Base-by-base conservation (phyloP, 2,329 filamentous ascomycete species). In the Aspergillus candidus region DNA sequence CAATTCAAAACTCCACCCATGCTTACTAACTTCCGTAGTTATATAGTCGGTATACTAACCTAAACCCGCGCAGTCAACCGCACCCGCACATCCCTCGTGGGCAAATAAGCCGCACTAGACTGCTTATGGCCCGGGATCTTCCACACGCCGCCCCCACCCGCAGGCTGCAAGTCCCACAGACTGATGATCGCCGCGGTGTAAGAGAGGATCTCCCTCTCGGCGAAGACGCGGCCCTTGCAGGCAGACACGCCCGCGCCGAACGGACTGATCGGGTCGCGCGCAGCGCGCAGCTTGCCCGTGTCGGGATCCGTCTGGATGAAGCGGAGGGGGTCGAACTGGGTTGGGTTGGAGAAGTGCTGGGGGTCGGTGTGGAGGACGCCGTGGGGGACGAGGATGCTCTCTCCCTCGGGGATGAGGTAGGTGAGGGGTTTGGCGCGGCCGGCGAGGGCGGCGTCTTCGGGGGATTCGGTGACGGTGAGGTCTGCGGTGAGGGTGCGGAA, bases 81-180 rank as follows among this genome's bases (percentile, higher is more conserved):
- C 3, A 80, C 79, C 41, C 73, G 71, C 6, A 79, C 63, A 53
- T 80, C 74, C 11, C 66, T 66, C 35, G 61, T 68, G 8, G 79
- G 79, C 44, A 71, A 65, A 52, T 72, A 75, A 11, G 78, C 69
- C 2, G 70, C 72, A 41, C 68, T 72, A 5, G 72, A 73, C 50
- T 68, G 71, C 53, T 57, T 68, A 55, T 71, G 69, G 33, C 61
- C 64, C 0, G 80, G 80, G 35, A 82, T 65, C 13, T 66, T 65
- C 72, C 78, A 79, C 1, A 61, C 63, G 6, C 62, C 63, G 12
- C 22, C 22, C 6, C 69, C 68, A 38, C 59, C 60, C 1, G 63
- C 67, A 0, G 75, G 68, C 42, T 74, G 64, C 45, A 82, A 72
- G 35, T 81, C 74, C 77, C 78, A 82, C 53, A 78, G 68, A 5